Percentiles rank a stretch among this genome's conserved stretches.
phyloP scores from a whole-genome alignment of 2,329 filamentous ascomycete genomes.

The Aspergillus sp. region DNA sequence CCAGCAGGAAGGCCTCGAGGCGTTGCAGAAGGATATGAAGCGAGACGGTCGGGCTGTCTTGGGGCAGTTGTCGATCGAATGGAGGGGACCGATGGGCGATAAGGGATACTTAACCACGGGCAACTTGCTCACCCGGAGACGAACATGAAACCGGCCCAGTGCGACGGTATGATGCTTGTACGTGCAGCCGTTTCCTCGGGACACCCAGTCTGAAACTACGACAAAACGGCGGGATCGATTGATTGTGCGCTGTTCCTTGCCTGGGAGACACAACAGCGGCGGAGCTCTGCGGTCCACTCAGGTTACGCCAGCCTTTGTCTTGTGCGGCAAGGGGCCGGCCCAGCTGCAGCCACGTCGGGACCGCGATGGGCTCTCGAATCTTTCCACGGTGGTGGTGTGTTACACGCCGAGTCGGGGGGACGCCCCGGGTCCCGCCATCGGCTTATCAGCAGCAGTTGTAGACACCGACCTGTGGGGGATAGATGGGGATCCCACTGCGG shows the following conservation, averaged over 20 bases:
- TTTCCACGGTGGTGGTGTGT: neutral
- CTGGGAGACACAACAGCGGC: neutral
- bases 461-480: neutral
- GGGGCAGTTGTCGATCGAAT: slow-evolving; percentile 81
- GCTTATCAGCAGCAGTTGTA: neutral
- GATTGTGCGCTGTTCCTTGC: neutral
- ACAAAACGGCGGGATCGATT: neutral
- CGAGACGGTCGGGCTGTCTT: slow-evolving; percentile 60
- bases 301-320: neutral
- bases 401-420: neutral
- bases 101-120: slow-evolving; percentile 84
- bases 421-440: neutral
- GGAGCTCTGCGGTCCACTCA: neutral
- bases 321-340: neutral
- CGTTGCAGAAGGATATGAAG: slow-evolving; percentile 48
- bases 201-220: neutral
- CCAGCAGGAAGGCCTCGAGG: slow-evolving; percentile 51
- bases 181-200: neutral
- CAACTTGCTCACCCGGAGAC: slow-evolving; percentile 59
- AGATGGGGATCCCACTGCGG: neutral
- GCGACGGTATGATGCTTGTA: neutral
- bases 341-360: neutral
- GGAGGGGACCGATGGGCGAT: slow-evolving; percentile 88
- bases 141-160: slow-evolving; percentile 21
- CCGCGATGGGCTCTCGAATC: neutral